Percentiles rank a stretch among this genome's conserved stretches.
phyloP scores from a whole-genome alignment of 2,329 filamentous ascomycete genomes.

The Erysiphe pulchra region DNA sequence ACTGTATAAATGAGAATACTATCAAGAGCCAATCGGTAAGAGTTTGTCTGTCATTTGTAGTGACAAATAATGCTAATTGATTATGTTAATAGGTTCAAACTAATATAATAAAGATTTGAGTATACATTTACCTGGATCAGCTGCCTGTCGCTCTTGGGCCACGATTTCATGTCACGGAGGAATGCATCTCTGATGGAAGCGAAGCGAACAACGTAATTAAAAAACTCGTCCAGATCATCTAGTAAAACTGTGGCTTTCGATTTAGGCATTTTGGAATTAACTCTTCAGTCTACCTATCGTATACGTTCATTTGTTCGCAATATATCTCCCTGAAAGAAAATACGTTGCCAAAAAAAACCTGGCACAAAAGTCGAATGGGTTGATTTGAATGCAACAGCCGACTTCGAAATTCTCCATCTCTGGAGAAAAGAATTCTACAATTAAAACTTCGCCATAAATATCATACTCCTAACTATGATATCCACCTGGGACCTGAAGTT shows the following conservation, averaged over 20 bases:
- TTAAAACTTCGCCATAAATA: not conserved
- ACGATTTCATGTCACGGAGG: not conserved
- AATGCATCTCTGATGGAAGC: not conserved
- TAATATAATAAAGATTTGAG: not conserved
- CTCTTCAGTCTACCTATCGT: not conserved
- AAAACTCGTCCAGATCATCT: not conserved
- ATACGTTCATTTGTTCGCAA: not conserved
- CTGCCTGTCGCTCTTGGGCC: not conserved
- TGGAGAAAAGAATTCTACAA: not conserved
- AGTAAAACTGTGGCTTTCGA: not conserved
- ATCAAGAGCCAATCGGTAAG: not conserved
- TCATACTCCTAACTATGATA: not conserved
- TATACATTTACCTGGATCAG: not conserved
- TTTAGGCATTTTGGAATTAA: not conserved
- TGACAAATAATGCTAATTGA: not conserved
- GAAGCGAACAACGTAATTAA: not conserved
- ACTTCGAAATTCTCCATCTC: not conserved
- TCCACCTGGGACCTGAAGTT: not conserved
- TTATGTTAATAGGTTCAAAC: not conserved
- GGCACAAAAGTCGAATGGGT: not conserved
- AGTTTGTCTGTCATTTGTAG: not conserved
- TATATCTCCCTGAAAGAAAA: not conserved
- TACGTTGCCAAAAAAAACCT: not conserved
- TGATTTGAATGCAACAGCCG: not conserved
- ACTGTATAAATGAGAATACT: not conserved